Evolutionary conservation across 306 rosid genomes (phyloP), one percentile per base, ranked within the genome.

Genomic region (Cercis canadensis): DNA sequence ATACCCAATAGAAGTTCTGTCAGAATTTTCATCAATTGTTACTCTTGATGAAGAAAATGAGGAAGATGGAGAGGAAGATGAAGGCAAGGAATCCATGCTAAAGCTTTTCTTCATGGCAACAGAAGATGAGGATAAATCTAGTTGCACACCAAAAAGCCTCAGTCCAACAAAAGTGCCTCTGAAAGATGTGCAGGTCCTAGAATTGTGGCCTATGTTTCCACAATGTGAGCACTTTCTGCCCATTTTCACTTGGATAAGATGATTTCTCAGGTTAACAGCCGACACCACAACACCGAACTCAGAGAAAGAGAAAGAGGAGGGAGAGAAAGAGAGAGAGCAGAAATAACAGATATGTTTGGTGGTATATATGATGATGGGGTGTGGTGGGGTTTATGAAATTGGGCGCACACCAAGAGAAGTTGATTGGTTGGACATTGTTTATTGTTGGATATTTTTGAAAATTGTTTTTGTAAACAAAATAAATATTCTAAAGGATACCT

Each of bases 201-300:
- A 94, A 82, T 94, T 94, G 64, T 94, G 98, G 19, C 99, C 99
- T 72, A 86, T 80, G 63, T 80, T 87, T 62, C 97, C 95, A 84
- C 99, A 94, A 83, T 94, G 97, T 14, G 99, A 94, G 78, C 99
- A 94, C 86, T 94, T 94, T 69, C 99, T 90, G 0, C 87, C 97
- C 99, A 94, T 90, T 67, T 63, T 79, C 62, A 61, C 73, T 63
- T 41, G 34, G 41, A 34, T 76, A 74, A 49, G 45, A 33, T 58
- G 16, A 59, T 19, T 58, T 65, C 73, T 61, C 70, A 60, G 66
- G 59, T 10, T 47, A 58, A 67, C 56, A 50, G 50, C 65, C 60
- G 53, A 70, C 62, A 62, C 63, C 61, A 32, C 63, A 53, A 53
- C 40, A 32, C 62, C 41, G 69, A 60, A 66, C 16, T 39, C 29